Evolutionary conservation across 176 grass and related monocot genomes (phyloP).

Genomic region (Guadua angustifolia): DNA sequence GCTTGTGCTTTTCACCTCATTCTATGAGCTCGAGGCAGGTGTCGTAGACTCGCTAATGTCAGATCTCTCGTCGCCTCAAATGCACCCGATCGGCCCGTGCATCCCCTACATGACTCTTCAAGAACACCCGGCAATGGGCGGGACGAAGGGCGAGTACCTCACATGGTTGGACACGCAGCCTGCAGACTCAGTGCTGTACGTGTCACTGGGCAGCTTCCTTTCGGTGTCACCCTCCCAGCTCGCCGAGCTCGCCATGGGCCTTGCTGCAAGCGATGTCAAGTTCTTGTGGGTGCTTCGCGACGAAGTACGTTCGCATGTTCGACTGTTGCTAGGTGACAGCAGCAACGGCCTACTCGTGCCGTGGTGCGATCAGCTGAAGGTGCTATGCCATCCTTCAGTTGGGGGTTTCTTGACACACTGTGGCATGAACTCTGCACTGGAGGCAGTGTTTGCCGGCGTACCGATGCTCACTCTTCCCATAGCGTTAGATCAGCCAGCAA

Average conservation of each 20-base stretch:
- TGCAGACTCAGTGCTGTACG: constrained; percentile 43
- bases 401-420: constrained; percentile 65
- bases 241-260: constrained; percentile 43
- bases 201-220: constrained; percentile 63
- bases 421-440: constrained; percentile 61
- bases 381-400: constrained; percentile 51
- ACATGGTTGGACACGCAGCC: constrained; percentile 49
- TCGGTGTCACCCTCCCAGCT: constrained; percentile 50
- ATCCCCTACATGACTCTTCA: constrained; percentile 45
- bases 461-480: constrained; percentile 57
- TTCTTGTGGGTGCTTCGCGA: constrained; percentile 53
- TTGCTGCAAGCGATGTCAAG: constrained; percentile 25
- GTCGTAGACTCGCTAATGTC: constrained; percentile 40
- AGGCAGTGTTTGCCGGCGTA: constrained; percentile 47
- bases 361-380: constrained; percentile 59
- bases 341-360: constrained; percentile 40
- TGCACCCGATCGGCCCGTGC: constrained; percentile 52
- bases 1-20: constrained; percentile 56
- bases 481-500: constrained; percentile 43
- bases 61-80: constrained; percentile 21
- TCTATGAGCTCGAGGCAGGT: constrained; percentile 52
- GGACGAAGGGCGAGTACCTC: constrained; percentile 12
- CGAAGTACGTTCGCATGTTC: neutral
- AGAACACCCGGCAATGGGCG: neutral
- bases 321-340: neutral